Evolutionary conservation across 73 alveolate species (phyloP).

Genomic region (Paramecium caudatum): DNA sequence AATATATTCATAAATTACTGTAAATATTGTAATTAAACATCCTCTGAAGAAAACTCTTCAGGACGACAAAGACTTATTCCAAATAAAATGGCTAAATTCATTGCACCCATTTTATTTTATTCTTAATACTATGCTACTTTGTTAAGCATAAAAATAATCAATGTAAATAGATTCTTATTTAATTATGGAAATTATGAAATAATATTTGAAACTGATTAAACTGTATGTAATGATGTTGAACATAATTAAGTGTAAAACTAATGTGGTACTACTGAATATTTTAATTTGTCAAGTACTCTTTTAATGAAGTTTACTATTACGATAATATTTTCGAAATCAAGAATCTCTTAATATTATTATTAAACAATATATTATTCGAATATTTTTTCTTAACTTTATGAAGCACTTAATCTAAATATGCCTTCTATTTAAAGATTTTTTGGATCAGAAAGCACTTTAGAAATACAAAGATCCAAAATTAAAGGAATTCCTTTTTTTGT

Average conservation of each 20-base stretch:
- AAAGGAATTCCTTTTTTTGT: conserved; percentile 46
- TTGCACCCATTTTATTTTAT: conserved; percentile 20
- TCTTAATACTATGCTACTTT: background rate
- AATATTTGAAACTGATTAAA: background rate
- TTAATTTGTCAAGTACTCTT: conserved; percentile 37
- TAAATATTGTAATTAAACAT: conserved; percentile 14
- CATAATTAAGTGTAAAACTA: background rate
- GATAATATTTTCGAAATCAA: background rate
- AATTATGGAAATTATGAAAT: conserved; percentile 11
- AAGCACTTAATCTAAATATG: conserved; percentile 19
- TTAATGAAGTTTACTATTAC: conserved; percentile 29
- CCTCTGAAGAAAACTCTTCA: background rate
- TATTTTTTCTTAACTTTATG: background rate
- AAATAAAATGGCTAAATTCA: conserved; percentile 14
- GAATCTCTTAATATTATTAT: background rate
- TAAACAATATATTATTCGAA: background rate
- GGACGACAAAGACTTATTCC: conserved; percentile 40
- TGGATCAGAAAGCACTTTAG: background rate
- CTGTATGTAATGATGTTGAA: too few relatives aligned
- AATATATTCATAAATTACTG: background rate
- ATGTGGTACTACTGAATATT: conserved; percentile 23
- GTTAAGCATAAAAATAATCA: background rate
- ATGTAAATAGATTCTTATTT: background rate
- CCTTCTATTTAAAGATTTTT: conserved; percentile 18
- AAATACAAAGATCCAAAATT: background rate